Base-by-base conservation (phyloP, 129 eudicot genomes). In the Helianthus tuberosus region DNA sequence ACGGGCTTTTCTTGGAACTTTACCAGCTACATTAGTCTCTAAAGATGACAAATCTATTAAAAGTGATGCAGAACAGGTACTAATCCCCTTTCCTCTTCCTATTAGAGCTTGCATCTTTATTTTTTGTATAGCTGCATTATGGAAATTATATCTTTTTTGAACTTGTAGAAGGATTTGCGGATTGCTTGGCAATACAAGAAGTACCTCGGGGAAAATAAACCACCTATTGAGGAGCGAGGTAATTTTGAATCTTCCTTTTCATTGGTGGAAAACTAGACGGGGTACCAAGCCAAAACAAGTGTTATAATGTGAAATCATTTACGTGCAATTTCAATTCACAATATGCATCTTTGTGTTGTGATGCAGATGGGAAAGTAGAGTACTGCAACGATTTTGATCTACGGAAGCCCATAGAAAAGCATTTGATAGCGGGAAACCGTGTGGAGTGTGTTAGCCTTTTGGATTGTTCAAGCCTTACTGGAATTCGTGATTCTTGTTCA, bases 101-200 rank as follows among this genome's bases (percentile, higher is more conserved):
- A 29, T 64, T 66, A 32, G 43, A 17, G 38, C 27, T n/a, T 65
- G 27, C 5, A 20, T 32, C 17, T 29, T 60, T 12, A 27, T 27
- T 27, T 60, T 60, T 5, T 29, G 66, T 10, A 12, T 60, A 29
- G 12, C 44, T 13, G 52, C 68, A 16, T 71, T 10, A 64, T 66
- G 49, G 4, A 69, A 47, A 70, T 46, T 13, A 12, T n/a, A 27
- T n/a, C 13, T 73, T 59, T 63, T 52, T 61, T 82, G 59, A 54
- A 58, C 65, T 65, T 81, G 64, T 82, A 87, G 71, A 91, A 86
- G 81, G 89, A 82, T n/a, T 82, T 95, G 84, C 90, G 99, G 85
- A 95, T 95, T 80, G 99, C 99, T 71, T 95, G 99, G 97, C 99
- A 95, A 72, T 91, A 95, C 75, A 91, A 91, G 77, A 95, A 91